Evolutionary conservation across 805 yeast genomes (phyloP), one percentile per base, ranked within the genome.

Genomic region (Nakazawaea ishiwadae): DNA sequence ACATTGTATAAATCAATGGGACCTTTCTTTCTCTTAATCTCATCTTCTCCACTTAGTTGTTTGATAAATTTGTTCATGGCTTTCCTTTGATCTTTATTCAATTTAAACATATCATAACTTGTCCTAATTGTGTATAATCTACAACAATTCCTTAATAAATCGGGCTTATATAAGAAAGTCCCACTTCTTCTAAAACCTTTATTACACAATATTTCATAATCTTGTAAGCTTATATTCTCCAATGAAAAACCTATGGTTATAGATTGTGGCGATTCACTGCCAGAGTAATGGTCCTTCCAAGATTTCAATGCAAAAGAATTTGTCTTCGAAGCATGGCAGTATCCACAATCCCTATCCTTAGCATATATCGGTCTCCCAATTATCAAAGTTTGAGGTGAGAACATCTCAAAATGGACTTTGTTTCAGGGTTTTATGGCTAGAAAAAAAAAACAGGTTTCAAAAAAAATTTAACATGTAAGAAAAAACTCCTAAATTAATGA

Each of bases 121-220:
- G 95, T 79, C 40, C 96, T 59, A 14, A 89, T 85, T 0, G 96
- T 82, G 56, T 77, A 86, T 58, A 80, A 71, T 16, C 90, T 69
- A 51, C 97, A 89, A 55, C 97, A 89, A 31, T 77, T 77, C 30
- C 89, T 59, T 23, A 83, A 53, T 46, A 77, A 58, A 55, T 90
- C 96, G 0, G 85, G 78, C 52, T 72, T 66, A 42, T 73, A 59
- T 17, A 59, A 39, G 48, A 77, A 84, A 2, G 60, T 56, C 0
- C 96, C 96, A 24, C 93, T 83, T 41, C 97, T 65, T 56, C 95
- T 74, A 54, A 75, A 88, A 2, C 96, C 96, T 49, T 69, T 63
- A 50, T 87, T 80, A 51, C 90, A 76, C 48, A 85, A 55, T 16
- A 50, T 53, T 52, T 85, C 90, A 53, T 88, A 88, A 20, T 71